Evolutionary conservation across 2,329 filamentous ascomycete genomes (phyloP), one percentile per base, ranked within the genome.

Genomic region (Samsoniella hepiali): DNA sequence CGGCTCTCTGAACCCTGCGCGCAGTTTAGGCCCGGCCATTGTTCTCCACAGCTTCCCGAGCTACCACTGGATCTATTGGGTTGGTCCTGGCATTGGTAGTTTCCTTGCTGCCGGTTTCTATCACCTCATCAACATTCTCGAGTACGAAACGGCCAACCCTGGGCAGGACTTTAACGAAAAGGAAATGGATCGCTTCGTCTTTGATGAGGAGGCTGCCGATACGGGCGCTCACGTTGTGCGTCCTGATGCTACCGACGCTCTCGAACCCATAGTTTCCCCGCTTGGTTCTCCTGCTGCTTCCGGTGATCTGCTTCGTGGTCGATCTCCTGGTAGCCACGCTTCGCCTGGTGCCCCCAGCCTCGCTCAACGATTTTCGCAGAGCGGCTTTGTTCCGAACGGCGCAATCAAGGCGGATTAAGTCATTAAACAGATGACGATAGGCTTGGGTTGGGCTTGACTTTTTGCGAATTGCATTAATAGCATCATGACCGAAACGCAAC

Each of bases 51-150:
- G 70, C 0, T 82, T 82, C 65, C 72, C 75, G 31, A 61, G 64
- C 4, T 76, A 81, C 64, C 79, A 81, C 66, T 82, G 80, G 80
- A 81, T 82, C 53, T 82, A 82, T 68, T 75, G 73, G 67, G 17
- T 68, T 7, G 67, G 67, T 1, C 67, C 72, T 68, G 55, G 59
- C 44, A 42, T 67, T 11, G 66, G 65, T 0, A 58, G 62, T 45
- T 5, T 55, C 3, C 17, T 68, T 15, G 65, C 62, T 0, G 62
- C 62, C 15, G 22, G 55, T 15, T 65, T 65, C 58, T 68, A 68
- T 51, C 59, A 62, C 17, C 38, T 67, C 22, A 61, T 68, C 13
- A 67, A 65, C 32, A 50, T 65, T 29, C 60, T 68, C 4, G 62
- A 66, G 45, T 68, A 67, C 49, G 57, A 64, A 40, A 62, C 62